These are phyloP conservation scores for Colletotrichum camelliae DNA, from an alignment of 2,329 filamentous ascomycete genomes.

Conservation along the genomic window DNA sequence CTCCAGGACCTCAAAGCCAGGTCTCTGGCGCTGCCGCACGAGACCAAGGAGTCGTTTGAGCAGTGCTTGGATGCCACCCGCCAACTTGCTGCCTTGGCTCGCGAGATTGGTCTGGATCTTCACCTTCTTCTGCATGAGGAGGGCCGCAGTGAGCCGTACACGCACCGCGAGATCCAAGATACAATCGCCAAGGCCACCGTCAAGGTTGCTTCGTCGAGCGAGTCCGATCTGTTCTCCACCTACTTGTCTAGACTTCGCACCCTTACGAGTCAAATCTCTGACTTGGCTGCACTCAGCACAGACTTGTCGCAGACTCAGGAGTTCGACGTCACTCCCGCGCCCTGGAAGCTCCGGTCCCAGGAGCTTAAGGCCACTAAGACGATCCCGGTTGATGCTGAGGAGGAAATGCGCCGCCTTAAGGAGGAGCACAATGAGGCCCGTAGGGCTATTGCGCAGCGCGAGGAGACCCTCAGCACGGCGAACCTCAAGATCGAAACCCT, in stretches of 20 bases:
- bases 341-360: constrained; percentile 84
- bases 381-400: constrained; percentile 81
- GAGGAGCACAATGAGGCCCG: constrained; percentile 82
- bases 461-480: constrained; percentile 84
- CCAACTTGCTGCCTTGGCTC: constrained; percentile 70
- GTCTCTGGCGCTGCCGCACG: constrained; percentile 74
- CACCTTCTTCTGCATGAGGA: constrained; percentile 74
- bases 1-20: constrained; percentile 79
- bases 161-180: constrained; percentile 68
- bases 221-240: constrained; percentile 73
- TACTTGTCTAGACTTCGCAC: constrained; percentile 71
- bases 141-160: constrained; percentile 70
- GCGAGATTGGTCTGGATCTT: constrained; percentile 70
- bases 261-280: constrained; percentile 68
- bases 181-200: constrained; percentile 64
- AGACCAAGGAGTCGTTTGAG: constrained; percentile 73
- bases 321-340: constrained; percentile 77
- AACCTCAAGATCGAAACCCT: constrained; percentile 94
- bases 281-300: constrained; percentile 72
- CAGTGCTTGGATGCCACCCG: constrained; percentile 69
- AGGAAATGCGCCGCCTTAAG: constrained; percentile 80
- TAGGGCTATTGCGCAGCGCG: constrained; percentile 72
- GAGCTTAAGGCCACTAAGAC: constrained; percentile 84
- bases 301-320: constrained; percentile 77
- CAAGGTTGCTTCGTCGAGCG: constrained; percentile 56